These are phyloP conservation scores for Capillidium rhysosporum DNA, from an alignment of 371 early-diverging fungal species.

Conservation along the genomic window DNA sequence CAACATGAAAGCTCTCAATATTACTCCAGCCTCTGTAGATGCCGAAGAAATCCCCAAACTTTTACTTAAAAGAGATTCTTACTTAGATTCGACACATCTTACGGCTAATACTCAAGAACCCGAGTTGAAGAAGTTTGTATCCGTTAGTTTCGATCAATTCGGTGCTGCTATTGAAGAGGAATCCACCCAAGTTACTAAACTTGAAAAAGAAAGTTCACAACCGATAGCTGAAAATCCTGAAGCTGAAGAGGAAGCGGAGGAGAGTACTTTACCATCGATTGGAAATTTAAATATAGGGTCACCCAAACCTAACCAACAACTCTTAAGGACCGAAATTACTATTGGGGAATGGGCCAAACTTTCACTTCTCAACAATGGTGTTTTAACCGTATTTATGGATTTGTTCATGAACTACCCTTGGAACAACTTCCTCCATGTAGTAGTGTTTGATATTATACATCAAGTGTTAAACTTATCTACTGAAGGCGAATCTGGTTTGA, in stretches of 20 bases:
- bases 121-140: background rate
- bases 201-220: background rate
- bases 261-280: background rate
- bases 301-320: background rate
- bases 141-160: constrained; percentile 9
- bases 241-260: background rate
- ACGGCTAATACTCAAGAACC: background rate
- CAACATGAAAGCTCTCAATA: constrained; percentile 50
- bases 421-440: constrained; percentile 90
- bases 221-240: background rate
- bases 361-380: constrained; percentile 31
- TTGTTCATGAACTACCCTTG: constrained; percentile 75
- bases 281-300: background rate
- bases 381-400: constrained; percentile 34
- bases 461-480: constrained; percentile 77
- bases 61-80: constrained; percentile 13
- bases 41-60: constrained; percentile 13
- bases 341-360: constrained; percentile 45
- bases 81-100: constrained; percentile 4
- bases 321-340: constrained; percentile 10
- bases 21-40: background rate
- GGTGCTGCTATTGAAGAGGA: background rate
- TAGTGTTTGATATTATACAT: constrained; percentile 87
- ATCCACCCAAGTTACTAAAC: background rate
- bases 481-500: constrained; percentile 22